phyloP scores from a whole-genome alignment of 345 rosid genomes.

The Abelmoschus esculentus region DNA sequence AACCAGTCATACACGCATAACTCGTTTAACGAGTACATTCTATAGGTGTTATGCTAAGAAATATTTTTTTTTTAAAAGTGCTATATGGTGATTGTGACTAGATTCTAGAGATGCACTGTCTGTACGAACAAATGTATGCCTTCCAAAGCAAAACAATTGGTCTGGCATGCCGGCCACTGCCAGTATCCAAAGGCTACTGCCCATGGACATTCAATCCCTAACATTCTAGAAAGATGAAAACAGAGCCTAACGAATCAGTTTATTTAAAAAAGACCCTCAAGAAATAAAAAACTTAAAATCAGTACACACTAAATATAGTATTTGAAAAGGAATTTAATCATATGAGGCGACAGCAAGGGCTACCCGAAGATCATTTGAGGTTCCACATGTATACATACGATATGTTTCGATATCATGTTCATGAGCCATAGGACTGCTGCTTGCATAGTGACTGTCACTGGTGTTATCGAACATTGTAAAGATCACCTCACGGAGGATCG shows the following conservation, averaged over 20 bases:
- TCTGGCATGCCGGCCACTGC: not conserved
- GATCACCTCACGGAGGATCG: constrained; percentile 67
- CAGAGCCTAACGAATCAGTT: not conserved
- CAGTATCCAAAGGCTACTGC: not conserved
- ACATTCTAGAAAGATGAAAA: constrained; percentile 2
- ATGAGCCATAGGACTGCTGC: constrained; percentile 21
- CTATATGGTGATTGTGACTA: not conserved
- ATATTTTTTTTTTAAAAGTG: too few species aligned
- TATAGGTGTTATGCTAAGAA: too few species aligned
- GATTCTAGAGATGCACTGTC: not conserved
- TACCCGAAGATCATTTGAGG: constrained; percentile 89
- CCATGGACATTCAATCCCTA: not conserved
- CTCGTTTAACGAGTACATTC: too few species aligned
- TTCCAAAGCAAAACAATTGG: not conserved
- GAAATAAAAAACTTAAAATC: not conserved
- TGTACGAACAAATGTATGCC: not conserved
- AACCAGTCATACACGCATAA: too few species aligned
- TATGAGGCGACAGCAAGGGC: constrained; percentile 81
- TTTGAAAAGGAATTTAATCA: constrained; percentile 33
- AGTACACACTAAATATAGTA: not conserved
- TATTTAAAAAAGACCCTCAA: not conserved
- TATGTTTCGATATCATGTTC: constrained; percentile 69
- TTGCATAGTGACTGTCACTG: constrained; percentile 51
- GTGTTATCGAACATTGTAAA: constrained; percentile 52
- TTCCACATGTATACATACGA: constrained; percentile 81